Conservation (phyloP, 306 rosid genomes). For the Mimosa pudica region DNA sequence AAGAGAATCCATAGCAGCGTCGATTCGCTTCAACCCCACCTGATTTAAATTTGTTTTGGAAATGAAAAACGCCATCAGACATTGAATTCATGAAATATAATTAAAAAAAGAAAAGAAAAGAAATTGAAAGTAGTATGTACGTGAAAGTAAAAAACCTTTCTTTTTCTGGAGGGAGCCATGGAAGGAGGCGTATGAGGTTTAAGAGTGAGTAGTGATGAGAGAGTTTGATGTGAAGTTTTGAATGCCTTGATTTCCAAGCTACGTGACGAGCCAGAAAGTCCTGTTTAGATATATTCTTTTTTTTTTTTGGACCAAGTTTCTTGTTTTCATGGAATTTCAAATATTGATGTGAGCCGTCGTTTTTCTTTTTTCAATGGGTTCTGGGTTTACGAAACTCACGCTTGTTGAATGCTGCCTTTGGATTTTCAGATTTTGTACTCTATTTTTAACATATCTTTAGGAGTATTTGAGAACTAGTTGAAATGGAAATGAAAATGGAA, state of each 20-base stretch:
- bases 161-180: background rate
- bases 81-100: background rate
- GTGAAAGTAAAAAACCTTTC: background rate
- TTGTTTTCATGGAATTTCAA: background rate
- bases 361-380: background rate
- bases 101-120: background rate
- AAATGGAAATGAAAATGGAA: too few relatives aligned
- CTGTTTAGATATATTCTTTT: background rate
- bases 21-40: conserved; percentile 5
- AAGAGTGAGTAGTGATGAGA: background rate
- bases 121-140: background rate
- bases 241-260: background rate
- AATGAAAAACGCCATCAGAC: background rate
- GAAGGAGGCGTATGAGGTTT: background rate
- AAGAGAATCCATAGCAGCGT: background rate
- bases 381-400: background rate
- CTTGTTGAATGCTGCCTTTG: background rate
- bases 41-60: background rate
- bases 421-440: background rate
- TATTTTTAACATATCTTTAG: background rate
- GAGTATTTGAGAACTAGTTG: too few relatives aligned
- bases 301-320: too few relatives aligned
- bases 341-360: background rate
- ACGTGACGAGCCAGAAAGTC: background rate
- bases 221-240: background rate